Conservation (phyloP, 2,329 filamentous ascomycete species). For the Podosphaera fusca region DNA sequence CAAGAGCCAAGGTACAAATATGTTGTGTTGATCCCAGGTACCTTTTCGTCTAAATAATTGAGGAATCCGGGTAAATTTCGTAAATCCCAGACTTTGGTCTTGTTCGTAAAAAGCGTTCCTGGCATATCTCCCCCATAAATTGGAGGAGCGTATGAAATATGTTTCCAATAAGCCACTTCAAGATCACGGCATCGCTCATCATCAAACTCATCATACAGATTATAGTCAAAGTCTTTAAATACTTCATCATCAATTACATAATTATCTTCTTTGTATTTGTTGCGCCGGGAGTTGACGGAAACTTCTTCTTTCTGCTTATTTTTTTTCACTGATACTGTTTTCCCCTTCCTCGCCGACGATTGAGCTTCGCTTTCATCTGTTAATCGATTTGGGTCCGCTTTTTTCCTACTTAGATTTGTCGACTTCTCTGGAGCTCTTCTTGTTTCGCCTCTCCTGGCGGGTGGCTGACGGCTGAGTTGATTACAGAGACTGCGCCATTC, state of each 20-base stretch:
- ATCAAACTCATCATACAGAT: slow-evolving; percentile 73
- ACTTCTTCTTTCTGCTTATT: slow-evolving; percentile 26
- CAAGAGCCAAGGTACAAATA: slow-evolving; percentile 98
- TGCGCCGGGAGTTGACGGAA: slow-evolving; percentile 66
- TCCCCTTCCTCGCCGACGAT: slow-evolving; percentile 20
- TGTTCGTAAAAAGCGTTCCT: slow-evolving; percentile 79
- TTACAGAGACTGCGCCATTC: slow-evolving; percentile 90
- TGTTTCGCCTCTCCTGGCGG: slow-evolving; percentile 66
- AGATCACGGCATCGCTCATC: slow-evolving; percentile 82
- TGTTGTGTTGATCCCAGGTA: slow-evolving; percentile 92
- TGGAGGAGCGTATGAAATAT: slow-evolving; percentile 78
- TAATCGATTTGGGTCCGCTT: slow-evolving; percentile 8
- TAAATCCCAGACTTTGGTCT: slow-evolving; percentile 71
- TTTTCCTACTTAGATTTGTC: slow-evolving; percentile 9
- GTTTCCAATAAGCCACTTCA: slow-evolving; percentile 92
- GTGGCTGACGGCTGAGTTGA: slow-evolving; percentile 87
- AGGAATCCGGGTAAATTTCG: slow-evolving; percentile 84
- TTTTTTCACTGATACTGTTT: slow-evolving; percentile 17
- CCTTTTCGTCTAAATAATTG: slow-evolving; percentile 82
- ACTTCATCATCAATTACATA: slow-evolving; percentile 72
- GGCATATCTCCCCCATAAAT: slow-evolving; percentile 94
- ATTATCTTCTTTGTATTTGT: slow-evolving; percentile 61
- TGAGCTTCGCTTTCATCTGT: slow-evolving; percentile 21
- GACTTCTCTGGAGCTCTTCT: slow-evolving; percentile 25
- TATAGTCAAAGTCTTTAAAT: slow-evolving; percentile 80